Evolutionary conservation across 768 basidiomycete species (phyloP).

Genomic region (Podaxis sp.): DNA sequence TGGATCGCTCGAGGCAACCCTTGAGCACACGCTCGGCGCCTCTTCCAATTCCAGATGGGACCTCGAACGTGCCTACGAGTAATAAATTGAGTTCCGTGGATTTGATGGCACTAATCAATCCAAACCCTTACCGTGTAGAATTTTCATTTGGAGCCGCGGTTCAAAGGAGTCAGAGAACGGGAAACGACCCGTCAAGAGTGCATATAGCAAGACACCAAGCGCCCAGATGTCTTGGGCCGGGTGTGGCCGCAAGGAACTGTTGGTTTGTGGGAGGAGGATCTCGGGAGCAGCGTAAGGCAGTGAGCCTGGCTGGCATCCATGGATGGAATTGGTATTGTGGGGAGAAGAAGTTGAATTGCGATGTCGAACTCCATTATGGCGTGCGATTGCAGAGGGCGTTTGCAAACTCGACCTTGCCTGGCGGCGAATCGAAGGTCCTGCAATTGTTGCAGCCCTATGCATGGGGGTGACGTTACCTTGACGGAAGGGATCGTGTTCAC

Average conservation of each 20-base stretch:
- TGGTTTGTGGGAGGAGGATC: slow-evolving; percentile 63
- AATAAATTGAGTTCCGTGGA: slow-evolving; percentile 14
- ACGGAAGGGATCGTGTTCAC: slow-evolving; percentile 21
- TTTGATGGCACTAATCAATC: slow-evolving; percentile 15
- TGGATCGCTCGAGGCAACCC: slow-evolving; percentile 76
- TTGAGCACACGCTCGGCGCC: slow-evolving; percentile 68
- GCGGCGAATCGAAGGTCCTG: slow-evolving; percentile 27
- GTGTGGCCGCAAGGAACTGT: slow-evolving; percentile 40
- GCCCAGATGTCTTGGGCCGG: slow-evolving; percentile 97
- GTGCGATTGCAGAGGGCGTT: slow-evolving; percentile 35
- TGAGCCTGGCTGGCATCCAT: slow-evolving; percentile 70
- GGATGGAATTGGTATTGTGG: slow-evolving; percentile 23
- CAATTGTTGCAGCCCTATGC: slow-evolving; percentile 42
- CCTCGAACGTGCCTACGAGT: slow-evolving; percentile 57
- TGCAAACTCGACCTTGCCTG: slow-evolving; percentile 22
- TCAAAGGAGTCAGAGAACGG: slow-evolving; percentile 92
- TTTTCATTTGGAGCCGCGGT: slow-evolving; percentile 89
- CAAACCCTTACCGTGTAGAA: slow-evolving; percentile 65
- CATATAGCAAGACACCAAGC: slow-evolving; percentile 85
- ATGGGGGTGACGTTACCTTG: slow-evolving; percentile 23
- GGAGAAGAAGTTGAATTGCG: slow-evolving; percentile 42
- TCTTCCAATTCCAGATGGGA: slow-evolving; percentile 55
- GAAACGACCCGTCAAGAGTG: slow-evolving; percentile 78
- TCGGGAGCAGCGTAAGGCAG: slow-evolving; percentile 92
- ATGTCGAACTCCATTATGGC: slow-evolving; percentile 49